Conservation (phyloP, 2,329 filamentous ascomycete genomes). For the Dactylellina cionopaga region DNA sequence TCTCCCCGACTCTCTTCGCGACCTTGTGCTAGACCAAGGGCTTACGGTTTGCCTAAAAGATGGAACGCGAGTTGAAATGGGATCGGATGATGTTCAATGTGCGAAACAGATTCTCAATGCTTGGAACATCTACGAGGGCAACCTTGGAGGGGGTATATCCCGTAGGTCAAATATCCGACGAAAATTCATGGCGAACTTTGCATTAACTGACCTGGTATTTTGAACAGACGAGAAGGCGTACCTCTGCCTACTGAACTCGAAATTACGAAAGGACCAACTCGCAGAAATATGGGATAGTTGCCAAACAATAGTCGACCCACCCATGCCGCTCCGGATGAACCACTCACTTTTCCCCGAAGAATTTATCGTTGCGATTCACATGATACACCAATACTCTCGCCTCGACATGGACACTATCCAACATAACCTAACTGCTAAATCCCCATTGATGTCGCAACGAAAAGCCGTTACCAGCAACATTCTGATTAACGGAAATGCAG, state of each 20-base stretch:
- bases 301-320: slow-evolving; percentile 43
- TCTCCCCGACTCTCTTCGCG: slow-evolving; percentile 29
- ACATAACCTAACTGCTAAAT: slow-evolving; percentile 45
- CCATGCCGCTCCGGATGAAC: slow-evolving; percentile 39
- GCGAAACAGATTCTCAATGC: slow-evolving; percentile 46
- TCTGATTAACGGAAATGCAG: slow-evolving; percentile 34
- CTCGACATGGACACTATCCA: slow-evolving; percentile 40
- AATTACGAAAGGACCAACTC: slow-evolving; percentile 41
- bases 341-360: slow-evolving; percentile 46
- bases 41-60: slow-evolving; percentile 32
- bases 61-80: slow-evolving; percentile 32
- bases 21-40: slow-evolving; percentile 43
- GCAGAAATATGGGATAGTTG: slow-evolving; percentile 49
- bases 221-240: slow-evolving; percentile 40
- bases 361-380: slow-evolving; percentile 40
- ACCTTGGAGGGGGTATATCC: slow-evolving; percentile 47
- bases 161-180: slow-evolving; percentile 1
- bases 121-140: slow-evolving; percentile 49
- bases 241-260: slow-evolving; percentile 43
- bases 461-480: slow-evolving; percentile 42
- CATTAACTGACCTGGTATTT: not conserved
- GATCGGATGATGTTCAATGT: slow-evolving; percentile 39
- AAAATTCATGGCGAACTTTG: too few species aligned
- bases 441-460: slow-evolving; percentile 34
- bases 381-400: slow-evolving; percentile 22